Evolutionary conservation across 345 rosid genomes (phyloP).

Genomic region (Bruguiera sexangula): DNA sequence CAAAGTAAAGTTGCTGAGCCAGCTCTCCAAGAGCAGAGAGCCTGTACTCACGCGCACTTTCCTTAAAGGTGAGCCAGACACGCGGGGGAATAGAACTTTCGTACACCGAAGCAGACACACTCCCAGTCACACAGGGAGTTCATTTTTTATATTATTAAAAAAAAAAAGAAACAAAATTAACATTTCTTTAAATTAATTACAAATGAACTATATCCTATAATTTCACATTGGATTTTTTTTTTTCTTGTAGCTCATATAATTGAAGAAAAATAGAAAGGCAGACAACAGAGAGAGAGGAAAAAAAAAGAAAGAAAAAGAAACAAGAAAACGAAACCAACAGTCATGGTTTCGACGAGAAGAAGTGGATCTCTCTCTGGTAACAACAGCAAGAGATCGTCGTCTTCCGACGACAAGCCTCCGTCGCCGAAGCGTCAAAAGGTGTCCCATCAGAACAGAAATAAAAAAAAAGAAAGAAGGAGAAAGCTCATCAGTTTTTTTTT

Average conservation of each 20-base stretch:
- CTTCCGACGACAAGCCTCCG: constrained; percentile 37
- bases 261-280: constrained; percentile 12
- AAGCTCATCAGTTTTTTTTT: not conserved
- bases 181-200: not conserved
- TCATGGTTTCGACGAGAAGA: constrained; percentile 84
- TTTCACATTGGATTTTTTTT: not conserved
- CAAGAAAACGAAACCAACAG: constrained; percentile 35
- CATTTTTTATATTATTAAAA: too few relatives aligned
- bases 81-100: too few relatives aligned
- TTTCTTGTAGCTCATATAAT: constrained; percentile 8
- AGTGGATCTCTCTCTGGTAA: constrained; percentile 78
- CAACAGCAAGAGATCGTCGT: constrained; percentile 29
- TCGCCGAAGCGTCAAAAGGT: constrained; percentile 85
- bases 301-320: not conserved
- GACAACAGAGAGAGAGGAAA: constrained; percentile 4
- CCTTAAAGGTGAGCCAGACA: too few relatives aligned
- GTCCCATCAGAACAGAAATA: not conserved
- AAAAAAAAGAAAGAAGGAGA: not conserved
- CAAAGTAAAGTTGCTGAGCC: too few relatives aligned
- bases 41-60: too few relatives aligned
- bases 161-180: not conserved
- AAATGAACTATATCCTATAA: not conserved
- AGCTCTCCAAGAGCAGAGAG: too few relatives aligned
- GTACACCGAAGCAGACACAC: too few relatives aligned
- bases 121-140: too few relatives aligned